Percentiles rank a stretch among this genome's conserved stretches.
Conservation (phyloP, 306 rosid species). For the Dalbergia cochinchinensis region DNA sequence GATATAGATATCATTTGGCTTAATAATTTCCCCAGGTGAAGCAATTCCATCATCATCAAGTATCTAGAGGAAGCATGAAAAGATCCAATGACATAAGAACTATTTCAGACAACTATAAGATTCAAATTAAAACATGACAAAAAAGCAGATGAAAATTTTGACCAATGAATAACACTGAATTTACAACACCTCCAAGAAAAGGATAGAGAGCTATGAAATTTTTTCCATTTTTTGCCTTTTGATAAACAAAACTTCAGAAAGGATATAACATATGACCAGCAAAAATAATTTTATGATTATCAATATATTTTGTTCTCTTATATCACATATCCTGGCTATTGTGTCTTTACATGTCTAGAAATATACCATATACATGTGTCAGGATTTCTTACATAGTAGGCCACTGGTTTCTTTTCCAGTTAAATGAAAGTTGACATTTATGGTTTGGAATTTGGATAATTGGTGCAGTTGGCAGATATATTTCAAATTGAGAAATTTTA, state of each 20-base stretch:
- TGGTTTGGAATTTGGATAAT: no score
- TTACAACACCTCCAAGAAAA: neutral
- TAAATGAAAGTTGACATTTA: no score
- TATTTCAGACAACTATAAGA: neutral
- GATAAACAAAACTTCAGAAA: neutral
- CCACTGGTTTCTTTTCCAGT: no score
- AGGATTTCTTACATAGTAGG: no score
- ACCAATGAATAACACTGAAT: neutral
- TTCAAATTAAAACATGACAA: neutral
- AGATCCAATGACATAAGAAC: slow-evolving; percentile 19
- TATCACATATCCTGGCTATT: no score
- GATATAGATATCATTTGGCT: slow-evolving; percentile 68
- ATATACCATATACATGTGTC: no score
- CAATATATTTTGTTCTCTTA: no score
- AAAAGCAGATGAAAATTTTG: neutral
- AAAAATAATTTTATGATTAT: no score
- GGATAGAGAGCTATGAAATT: neutral
- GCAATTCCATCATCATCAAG: slow-evolving; percentile 96
- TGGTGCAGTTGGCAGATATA: no score
- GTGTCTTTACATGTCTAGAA: no score
- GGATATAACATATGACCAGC: neutral
- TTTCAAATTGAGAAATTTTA: no score
- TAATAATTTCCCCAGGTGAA: slow-evolving; percentile 89
- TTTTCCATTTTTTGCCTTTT: neutral
- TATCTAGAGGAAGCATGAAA: slow-evolving; percentile 56